Evolutionary conservation across 768 basidiomycete species (phyloP).

Genomic region (Phlegmacium glaucopus): DNA sequence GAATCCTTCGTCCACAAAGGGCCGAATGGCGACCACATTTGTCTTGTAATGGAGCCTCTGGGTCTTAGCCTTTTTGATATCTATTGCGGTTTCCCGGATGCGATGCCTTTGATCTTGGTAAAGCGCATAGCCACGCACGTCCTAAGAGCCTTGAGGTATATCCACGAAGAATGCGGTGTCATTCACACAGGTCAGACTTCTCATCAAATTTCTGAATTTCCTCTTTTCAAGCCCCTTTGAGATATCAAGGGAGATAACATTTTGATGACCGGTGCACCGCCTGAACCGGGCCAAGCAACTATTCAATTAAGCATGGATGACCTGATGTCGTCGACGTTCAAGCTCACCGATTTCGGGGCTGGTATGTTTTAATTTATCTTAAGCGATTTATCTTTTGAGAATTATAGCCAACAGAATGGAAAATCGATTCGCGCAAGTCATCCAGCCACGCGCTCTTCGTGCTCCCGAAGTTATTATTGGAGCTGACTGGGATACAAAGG

Average conservation of each 20-base stretch:
- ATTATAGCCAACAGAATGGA: slow-evolving; percentile 50
- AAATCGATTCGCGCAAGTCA: slow-evolving; percentile 77
- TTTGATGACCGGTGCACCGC: slow-evolving; percentile 4
- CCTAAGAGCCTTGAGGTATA: slow-evolving; percentile 49
- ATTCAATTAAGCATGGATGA: not conserved
- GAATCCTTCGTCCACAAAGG: slow-evolving; percentile 78
- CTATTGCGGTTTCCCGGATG: slow-evolving; percentile 37
- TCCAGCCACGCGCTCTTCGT: slow-evolving; percentile 76
- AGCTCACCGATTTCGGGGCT: slow-evolving; percentile 13
- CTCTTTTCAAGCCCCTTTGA: slow-evolving; percentile 39
- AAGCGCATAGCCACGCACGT: slow-evolving; percentile 56
- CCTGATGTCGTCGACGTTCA: slow-evolving; percentile 7
- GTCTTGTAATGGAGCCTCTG: slow-evolving; percentile 83
- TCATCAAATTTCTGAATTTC: slow-evolving; percentile 49
- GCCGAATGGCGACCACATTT: slow-evolving; percentile 76
- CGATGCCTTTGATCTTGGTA: slow-evolving; percentile 46
- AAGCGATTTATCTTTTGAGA: not conserved
- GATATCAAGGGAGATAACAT: slow-evolving; percentile 17
- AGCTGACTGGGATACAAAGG: slow-evolving; percentile 64
- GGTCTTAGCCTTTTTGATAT: slow-evolving; percentile 69
- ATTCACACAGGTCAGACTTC: slow-evolving; percentile 64
- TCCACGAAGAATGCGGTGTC: slow-evolving; percentile 49
- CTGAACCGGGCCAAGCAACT: not conserved
- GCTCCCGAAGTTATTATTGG: slow-evolving; percentile 42
- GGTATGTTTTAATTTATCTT: not conserved